Conservation (phyloP, 2,329 filamentous ascomycete species). For the Chaetomium olivaceum region DNA sequence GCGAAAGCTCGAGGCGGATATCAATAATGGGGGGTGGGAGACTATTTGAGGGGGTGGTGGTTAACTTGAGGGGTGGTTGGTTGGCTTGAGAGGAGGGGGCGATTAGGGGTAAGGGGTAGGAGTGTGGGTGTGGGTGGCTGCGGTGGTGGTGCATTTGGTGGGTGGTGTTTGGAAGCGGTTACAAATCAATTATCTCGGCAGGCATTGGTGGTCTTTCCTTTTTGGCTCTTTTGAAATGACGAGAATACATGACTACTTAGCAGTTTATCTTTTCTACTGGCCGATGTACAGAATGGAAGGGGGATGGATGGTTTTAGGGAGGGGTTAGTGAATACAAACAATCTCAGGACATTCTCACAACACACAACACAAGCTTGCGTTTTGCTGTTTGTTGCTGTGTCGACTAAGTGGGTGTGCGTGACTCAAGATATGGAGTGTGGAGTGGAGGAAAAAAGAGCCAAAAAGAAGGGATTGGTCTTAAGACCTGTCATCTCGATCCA, state of each 20-base stretch:
- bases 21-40: slow-evolving; percentile 98
- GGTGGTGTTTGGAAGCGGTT: neutral
- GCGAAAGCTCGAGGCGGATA: slow-evolving; percentile 87
- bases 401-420: neutral
- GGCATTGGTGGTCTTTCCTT: neutral
- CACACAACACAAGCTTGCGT: neutral
- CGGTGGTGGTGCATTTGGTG: neutral
- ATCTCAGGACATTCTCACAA: neutral
- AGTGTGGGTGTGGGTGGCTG: neutral
- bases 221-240: neutral
- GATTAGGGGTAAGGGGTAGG: neutral
- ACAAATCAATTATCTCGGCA: neutral
- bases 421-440: too few species aligned
- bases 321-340: neutral
- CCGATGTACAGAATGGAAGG: neutral
- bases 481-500: slow-evolving; percentile 9
- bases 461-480: neutral
- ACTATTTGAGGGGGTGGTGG: slow-evolving; percentile 54
- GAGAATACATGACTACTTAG: neutral
- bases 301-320: neutral
- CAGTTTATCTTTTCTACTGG: neutral
- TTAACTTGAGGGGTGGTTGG: neutral
- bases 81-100: neutral
- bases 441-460: neutral
- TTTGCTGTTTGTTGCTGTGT: neutral